phyloP scores from a whole-genome alignment of 805 yeast species.

The Saccharomycopsis selenospora region DNA sequence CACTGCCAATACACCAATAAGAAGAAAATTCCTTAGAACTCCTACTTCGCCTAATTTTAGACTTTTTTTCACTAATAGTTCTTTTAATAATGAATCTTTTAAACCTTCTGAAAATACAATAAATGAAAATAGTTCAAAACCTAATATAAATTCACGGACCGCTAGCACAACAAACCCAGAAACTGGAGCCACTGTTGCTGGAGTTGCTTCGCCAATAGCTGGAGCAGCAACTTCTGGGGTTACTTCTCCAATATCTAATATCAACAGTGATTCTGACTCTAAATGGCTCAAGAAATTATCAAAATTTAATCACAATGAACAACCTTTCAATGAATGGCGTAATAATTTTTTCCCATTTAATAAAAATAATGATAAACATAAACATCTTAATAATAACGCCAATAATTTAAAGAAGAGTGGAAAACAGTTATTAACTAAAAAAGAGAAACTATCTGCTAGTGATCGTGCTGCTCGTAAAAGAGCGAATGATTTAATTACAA shows the following conservation, averaged over 20 bases:
- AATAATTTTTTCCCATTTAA: conserved; percentile 17
- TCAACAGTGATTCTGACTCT: conserved; percentile 8
- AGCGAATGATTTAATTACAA: conserved; percentile 33
- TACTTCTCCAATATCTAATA: neutral
- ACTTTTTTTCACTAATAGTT: conserved; percentile 3
- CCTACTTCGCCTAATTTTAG: conserved; percentile 16
- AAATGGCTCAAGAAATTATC: conserved; percentile 17
- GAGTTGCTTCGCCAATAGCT: too few species aligned
- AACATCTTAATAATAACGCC: neutral
- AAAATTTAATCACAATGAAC: conserved; percentile 18
- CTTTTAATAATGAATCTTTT: neutral
- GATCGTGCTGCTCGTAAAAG: conserved; percentile 14
- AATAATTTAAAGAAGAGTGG: conserved; percentile 3
- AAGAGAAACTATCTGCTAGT: conserved; percentile 10
- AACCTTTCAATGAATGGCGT: conserved; percentile 19
- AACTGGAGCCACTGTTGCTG: neutral
- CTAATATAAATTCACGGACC: neutral
- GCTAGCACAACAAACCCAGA: neutral
- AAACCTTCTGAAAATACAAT: neutral
- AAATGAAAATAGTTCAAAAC: neutral
- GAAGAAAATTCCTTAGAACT: conserved; percentile 3
- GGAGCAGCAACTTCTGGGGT: too few species aligned
- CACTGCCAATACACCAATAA: too few species aligned
- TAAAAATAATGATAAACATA: neutral
- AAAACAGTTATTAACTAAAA: conserved; percentile 3